phyloP scores from a whole-genome alignment of 768 basidiomycete genomes.

The Mycena latifolia region DNA sequence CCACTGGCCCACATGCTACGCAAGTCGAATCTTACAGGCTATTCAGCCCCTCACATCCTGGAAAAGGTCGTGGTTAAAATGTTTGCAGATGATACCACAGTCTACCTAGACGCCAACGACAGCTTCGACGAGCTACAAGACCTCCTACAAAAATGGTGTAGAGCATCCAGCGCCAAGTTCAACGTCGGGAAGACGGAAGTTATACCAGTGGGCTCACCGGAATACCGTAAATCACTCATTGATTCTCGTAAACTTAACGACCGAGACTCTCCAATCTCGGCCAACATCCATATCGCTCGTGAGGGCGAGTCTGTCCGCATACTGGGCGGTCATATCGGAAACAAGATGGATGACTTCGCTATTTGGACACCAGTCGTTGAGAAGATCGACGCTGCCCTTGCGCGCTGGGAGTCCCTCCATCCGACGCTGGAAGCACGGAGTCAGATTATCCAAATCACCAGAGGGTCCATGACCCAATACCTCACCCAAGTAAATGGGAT shows the following conservation, averaged over 20 bases:
- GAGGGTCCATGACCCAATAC: too few relatives aligned
- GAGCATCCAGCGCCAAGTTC: slow-evolving; percentile 54
- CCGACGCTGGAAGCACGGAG: background rate
- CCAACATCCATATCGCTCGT: slow-evolving; percentile 39
- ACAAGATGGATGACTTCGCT: background rate
- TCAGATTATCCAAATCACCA: too few relatives aligned
- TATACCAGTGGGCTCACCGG: slow-evolving; percentile 47
- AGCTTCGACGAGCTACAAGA: slow-evolving; percentile 37
- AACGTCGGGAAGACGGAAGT: too few relatives aligned
- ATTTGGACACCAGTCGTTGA: background rate
- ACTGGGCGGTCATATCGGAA: background rate
- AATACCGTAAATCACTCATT: slow-evolving; percentile 31
- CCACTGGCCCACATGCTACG: slow-evolving; percentile 53
- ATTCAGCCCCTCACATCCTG: slow-evolving; percentile 26
- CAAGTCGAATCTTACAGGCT: slow-evolving; percentile 44
- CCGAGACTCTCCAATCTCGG: slow-evolving; percentile 23
- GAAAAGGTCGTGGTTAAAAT: slow-evolving; percentile 46
- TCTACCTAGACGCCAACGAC: slow-evolving; percentile 47
- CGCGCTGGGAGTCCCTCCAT: background rate
- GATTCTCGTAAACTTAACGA: slow-evolving; percentile 12
- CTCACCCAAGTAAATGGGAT: too few relatives aligned
- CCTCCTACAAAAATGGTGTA: slow-evolving; percentile 54
- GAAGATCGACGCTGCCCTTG: background rate
- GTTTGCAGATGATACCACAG: too few relatives aligned
- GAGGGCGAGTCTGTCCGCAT: slow-evolving; percentile 42